Evolutionary conservation across 2,329 filamentous ascomycete genomes (phyloP).

Genomic region (Cercospora zeae-maydis): DNA sequence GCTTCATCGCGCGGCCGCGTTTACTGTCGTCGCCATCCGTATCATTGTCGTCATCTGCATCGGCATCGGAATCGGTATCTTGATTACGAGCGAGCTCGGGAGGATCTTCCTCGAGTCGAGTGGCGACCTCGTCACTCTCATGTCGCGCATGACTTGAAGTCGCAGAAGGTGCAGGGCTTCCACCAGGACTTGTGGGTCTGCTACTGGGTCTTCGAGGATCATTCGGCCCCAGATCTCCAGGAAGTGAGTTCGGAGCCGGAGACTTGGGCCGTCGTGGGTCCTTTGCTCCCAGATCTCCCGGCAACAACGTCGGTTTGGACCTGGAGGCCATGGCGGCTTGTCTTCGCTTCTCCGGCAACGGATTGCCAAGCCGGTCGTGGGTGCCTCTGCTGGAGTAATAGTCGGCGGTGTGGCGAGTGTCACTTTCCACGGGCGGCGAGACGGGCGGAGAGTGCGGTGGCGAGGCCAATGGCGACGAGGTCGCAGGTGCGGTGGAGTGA

Average conservation of each 20-base stretch:
- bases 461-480: slow-evolving; percentile 18
- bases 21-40: slow-evolving; percentile 31
- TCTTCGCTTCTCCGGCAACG: slow-evolving; percentile 27
- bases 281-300: slow-evolving; percentile 37
- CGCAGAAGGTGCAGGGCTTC: slow-evolving; percentile 28
- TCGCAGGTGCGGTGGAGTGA: slow-evolving; percentile 1
- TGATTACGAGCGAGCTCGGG: slow-evolving; percentile 23
- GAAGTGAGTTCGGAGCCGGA: slow-evolving; percentile 29
- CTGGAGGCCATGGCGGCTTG: slow-evolving; percentile 33
- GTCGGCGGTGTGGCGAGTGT: slow-evolving; percentile 22
- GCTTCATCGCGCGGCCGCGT: slow-evolving; percentile 34
- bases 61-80: slow-evolving; percentile 30
- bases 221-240: slow-evolving; percentile 35
- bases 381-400: slow-evolving; percentile 31
- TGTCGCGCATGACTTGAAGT: slow-evolving; percentile 24
- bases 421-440: slow-evolving; percentile 23
- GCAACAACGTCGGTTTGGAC: slow-evolving; percentile 34
- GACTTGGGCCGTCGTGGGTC: slow-evolving; percentile 36
- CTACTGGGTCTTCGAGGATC: slow-evolving; percentile 28
- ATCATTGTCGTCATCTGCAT: slow-evolving; percentile 36
- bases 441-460: slow-evolving; percentile 28
- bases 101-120: slow-evolving; percentile 30
- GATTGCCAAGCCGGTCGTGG: slow-evolving; percentile 33
- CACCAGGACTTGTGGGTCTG: slow-evolving; percentile 25
- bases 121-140: slow-evolving; percentile 27